Percentiles rank a stretch among this genome's conserved stretches.
phyloP scores from a whole-genome alignment of 345 rosid genomes.

The Eucalyptus brandiana region DNA sequence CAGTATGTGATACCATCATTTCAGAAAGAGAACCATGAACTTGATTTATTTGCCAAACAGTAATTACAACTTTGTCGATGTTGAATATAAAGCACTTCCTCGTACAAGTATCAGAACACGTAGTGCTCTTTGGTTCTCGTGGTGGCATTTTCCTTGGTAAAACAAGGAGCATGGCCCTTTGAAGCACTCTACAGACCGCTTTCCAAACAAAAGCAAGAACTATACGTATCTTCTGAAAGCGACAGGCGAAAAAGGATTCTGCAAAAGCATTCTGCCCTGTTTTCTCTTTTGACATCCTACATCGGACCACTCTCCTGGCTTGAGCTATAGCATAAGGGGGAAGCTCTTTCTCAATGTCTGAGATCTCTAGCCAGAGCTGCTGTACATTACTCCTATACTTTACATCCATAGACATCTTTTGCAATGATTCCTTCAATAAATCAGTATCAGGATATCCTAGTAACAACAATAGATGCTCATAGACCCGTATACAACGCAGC shows the following conservation, averaged over 20 bases:
- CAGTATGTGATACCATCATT: slow-evolving; percentile 17
- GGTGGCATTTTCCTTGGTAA: slow-evolving; percentile 1
- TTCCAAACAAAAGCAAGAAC: slow-evolving; percentile 24
- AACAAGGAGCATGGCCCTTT: slow-evolving; percentile 8
- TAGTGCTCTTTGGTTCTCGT: slow-evolving; percentile 17
- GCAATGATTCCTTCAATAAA: slow-evolving; percentile 20
- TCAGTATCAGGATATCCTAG: slow-evolving; percentile 42
- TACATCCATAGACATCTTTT: slow-evolving; percentile 33
- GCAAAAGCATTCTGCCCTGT: slow-evolving; percentile 8
- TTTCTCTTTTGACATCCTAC: slow-evolving; percentile 24
- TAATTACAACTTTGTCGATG: slow-evolving; percentile 41
- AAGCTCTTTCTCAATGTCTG: slow-evolving; percentile 51
- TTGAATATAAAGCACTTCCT: slow-evolving; percentile 22
- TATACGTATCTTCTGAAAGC: slow-evolving; percentile 12
- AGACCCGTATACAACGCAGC: slow-evolving; percentile 57
- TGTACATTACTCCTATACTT: slow-evolving; percentile 25
- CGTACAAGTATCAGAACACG: slow-evolving; percentile 9
- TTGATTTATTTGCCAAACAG: slow-evolving; percentile 18
- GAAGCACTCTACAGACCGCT: slow-evolving; percentile 16
- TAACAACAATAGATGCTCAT: slow-evolving; percentile 42
- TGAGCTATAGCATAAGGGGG: slow-evolving; percentile 71
- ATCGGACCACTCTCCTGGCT: slow-evolving; percentile 74
- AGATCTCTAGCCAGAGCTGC: slow-evolving; percentile 47
- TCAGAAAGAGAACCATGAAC: slow-evolving; percentile 10
- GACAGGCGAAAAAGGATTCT: slow-evolving; percentile 4